These are phyloP conservation scores for Cynanchum wilfordii DNA, from an alignment of 257 asterid species.

Conservation along the genomic window DNA sequence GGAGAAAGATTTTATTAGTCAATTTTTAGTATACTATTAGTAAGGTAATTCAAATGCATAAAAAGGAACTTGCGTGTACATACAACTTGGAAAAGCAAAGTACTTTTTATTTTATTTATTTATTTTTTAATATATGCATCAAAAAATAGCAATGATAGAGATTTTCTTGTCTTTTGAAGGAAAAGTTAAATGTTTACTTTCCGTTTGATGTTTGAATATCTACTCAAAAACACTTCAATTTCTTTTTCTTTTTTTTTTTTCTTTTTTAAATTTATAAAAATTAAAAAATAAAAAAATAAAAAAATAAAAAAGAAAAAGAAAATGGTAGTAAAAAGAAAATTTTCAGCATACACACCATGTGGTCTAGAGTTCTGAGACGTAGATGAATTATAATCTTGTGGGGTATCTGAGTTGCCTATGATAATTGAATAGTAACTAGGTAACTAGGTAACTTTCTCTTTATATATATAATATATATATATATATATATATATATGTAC, in stretches of 20 bases:
- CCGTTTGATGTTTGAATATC: constrained; percentile 8
- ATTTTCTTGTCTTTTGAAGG: constrained; percentile 19
- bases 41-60: not conserved
- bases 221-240: not conserved
- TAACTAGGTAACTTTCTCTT: not conserved
- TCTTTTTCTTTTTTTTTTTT: no score
- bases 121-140: not conserved
- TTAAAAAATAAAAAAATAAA: no score
- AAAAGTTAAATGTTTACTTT: constrained; percentile 21
- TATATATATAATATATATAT: not conserved
- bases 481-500: not conserved
- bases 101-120: not conserved
- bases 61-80: constrained; percentile 21
- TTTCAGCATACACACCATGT: constrained; percentile 1
- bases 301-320: no score
- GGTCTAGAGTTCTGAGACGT: not conserved
- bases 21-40: constrained; percentile 1
- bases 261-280: no score
- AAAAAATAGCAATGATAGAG: not conserved
- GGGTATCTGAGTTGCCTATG: constrained; percentile 1
- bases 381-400: constrained; percentile 4
- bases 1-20: not conserved
- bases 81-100: constrained; percentile 4
- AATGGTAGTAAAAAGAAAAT: not conserved
- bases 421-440: not conserved